These are phyloP conservation scores for Dicorynia guianensis DNA, from an alignment of 306 rosid species.

Conservation along the genomic window DNA sequence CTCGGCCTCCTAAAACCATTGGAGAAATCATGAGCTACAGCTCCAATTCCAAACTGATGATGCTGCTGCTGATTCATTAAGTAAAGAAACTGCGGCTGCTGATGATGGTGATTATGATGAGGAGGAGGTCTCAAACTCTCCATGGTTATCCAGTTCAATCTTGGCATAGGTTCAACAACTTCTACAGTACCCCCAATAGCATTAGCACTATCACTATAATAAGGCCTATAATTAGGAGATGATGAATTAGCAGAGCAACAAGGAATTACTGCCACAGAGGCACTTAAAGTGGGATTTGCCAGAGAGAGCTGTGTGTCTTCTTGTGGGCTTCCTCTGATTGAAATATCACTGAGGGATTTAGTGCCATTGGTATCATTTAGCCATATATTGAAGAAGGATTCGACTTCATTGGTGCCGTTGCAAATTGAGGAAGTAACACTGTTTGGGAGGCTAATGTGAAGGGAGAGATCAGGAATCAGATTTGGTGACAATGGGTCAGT, in stretches of 20 bases:
- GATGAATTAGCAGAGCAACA: constrained; percentile 34
- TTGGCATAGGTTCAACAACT: constrained; percentile 42
- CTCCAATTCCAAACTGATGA: constrained; percentile 46
- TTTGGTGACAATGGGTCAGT: constrained; percentile 37
- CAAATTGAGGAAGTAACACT: constrained; percentile 62
- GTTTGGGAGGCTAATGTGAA: constrained; percentile 78
- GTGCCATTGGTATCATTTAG: constrained; percentile 26
- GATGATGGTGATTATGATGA: not conserved
- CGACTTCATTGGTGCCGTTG: constrained; percentile 42
- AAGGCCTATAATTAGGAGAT: constrained; percentile 25
- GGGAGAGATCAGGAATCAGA: constrained; percentile 88
- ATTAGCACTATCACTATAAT: not conserved
- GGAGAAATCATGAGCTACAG: constrained; percentile 46
- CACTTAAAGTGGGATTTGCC: constrained; percentile 36
- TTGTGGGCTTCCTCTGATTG: constrained; percentile 41
- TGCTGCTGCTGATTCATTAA: constrained; percentile 37
- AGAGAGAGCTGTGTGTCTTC: constrained; percentile 61
- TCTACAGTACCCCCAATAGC: constrained; percentile 21
- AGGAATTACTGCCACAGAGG: constrained; percentile 46
- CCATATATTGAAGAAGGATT: constrained; percentile 62
- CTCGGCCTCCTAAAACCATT: constrained; percentile 64
- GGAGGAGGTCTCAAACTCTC: constrained; percentile 46
- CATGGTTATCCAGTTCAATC: constrained; percentile 63
- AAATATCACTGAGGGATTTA: constrained; percentile 60
- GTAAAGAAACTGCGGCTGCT: constrained; percentile 41